Percentiles rank a stretch among this genome's conserved stretches.
These are phyloP conservation scores for Stentor coeruleus DNA, from an alignment of 73 alveolate genomes.

Conservation along the genomic window DNA sequence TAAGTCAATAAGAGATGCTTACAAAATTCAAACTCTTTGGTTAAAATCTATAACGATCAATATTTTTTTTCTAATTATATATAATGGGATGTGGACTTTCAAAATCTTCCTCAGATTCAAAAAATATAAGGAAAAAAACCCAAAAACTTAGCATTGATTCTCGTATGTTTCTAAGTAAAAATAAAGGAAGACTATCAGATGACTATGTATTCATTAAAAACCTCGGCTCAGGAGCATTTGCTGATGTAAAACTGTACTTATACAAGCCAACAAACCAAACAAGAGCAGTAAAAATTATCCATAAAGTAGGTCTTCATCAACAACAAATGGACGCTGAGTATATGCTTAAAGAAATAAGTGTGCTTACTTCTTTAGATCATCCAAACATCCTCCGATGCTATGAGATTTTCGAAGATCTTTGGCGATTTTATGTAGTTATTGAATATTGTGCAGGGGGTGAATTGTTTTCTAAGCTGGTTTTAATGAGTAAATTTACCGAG, in stretches of 20 bases:
- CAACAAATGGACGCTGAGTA: conserved; percentile 16
- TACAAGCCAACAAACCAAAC: conserved; percentile 15
- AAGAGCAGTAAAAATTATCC: conserved; percentile 39
- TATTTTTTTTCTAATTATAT: too few relatives aligned
- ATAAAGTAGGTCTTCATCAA: neutral
- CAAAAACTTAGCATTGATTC: too few relatives aligned
- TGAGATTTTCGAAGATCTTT: conserved; percentile 65
- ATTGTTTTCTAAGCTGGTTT: conserved; percentile 42
- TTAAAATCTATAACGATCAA: too few relatives aligned
- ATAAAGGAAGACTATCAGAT: too few relatives aligned
- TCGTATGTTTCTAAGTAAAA: too few relatives aligned
- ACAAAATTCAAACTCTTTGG: too few relatives aligned
- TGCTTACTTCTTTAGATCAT: conserved; percentile 43
- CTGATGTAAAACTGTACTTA: conserved; percentile 23
- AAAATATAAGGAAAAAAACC: too few relatives aligned
- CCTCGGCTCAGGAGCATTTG: too few relatives aligned
- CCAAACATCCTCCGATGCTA: conserved; percentile 68
- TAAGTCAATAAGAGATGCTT: too few relatives aligned
- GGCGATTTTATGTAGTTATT: conserved; percentile 57
- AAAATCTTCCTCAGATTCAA: too few relatives aligned
- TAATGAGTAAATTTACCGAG: conserved; percentile 50
- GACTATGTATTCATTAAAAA: too few relatives aligned
- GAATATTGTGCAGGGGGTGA: conserved; percentile 68
- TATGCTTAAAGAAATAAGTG: conserved; percentile 28
- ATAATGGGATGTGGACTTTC: too few relatives aligned